phyloP scores from a whole-genome alignment of 139 green algal genomes.

The Coelastrella sp. region DNA sequence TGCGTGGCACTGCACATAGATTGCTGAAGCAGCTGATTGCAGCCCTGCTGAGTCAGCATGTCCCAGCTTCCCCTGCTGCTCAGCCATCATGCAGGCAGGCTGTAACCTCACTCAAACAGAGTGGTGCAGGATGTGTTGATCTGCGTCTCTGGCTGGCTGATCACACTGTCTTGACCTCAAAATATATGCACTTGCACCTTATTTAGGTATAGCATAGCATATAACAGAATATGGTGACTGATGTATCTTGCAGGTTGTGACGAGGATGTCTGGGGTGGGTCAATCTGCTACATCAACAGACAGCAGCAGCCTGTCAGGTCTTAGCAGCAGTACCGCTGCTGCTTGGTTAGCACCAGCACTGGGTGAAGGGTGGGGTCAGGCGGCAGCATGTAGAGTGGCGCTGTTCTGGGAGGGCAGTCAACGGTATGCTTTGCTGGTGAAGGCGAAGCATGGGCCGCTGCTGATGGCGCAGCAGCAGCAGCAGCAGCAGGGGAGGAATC shows the following conservation, averaged over 20 bases:
- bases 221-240: neutral
- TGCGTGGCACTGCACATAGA: no score
- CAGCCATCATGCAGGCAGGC: no score
- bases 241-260: neutral
- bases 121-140: no score
- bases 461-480: neutral
- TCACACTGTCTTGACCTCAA: neutral
- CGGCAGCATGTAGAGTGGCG: slow-evolving; percentile 67
- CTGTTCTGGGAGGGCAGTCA: slow-evolving; percentile 67
- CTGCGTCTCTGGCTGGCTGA: no score
- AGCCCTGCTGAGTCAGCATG: no score
- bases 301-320: neutral
- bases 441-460: slow-evolving; percentile 55
- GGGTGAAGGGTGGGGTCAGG: slow-evolving; percentile 73
- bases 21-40: no score
- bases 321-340: slow-evolving; percentile 4
- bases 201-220: neutral
- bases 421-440: slow-evolving; percentile 64
- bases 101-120: no score
- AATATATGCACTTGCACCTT: neutral
- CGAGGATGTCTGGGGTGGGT: neutral
- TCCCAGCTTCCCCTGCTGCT: no score
- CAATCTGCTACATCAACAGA: neutral
- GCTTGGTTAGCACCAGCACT: slow-evolving; percentile 42
- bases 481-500: slow-evolving; percentile 7